Evolutionary conservation across 1,284 basidiomycete species (phyloP).

Genomic region (Cryptococcus sp.): DNA sequence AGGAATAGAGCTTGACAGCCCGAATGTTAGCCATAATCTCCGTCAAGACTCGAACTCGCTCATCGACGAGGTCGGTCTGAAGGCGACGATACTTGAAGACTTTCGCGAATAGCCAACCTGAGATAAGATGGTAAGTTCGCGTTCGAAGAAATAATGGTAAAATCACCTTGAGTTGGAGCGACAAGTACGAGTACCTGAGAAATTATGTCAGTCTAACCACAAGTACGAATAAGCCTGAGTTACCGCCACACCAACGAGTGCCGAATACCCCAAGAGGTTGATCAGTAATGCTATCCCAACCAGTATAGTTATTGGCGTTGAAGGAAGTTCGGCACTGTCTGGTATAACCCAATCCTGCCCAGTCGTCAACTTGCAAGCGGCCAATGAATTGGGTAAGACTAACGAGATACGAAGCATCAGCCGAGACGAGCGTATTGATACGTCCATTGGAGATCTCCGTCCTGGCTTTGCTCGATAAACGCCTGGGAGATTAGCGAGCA

Average conservation of each 20-base stretch:
- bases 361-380: too few species aligned
- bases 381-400: conserved; percentile 32
- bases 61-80: conserved; percentile 68
- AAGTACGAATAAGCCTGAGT: neutral
- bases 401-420: conserved; percentile 57
- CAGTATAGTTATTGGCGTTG: conserved; percentile 50
- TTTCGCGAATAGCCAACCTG: conserved; percentile 52
- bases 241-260: conserved; percentile 7
- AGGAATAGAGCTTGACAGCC: conserved; percentile 42
- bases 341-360: too few species aligned
- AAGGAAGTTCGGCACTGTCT: conserved; percentile 50
- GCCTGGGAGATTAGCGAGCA: conserved; percentile 26
- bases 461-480: conserved; percentile 19
- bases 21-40: conserved; percentile 41
- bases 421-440: conserved; percentile 68
- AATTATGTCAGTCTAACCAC: neutral
- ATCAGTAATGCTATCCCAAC: conserved; percentile 54
- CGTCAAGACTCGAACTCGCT: conserved; percentile 43
- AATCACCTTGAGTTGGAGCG: neutral
- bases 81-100: conserved; percentile 64
- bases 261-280: conserved; percentile 7
- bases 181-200: neutral
- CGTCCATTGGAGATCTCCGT: conserved; percentile 18
- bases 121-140: neutral
- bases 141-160: neutral